phyloP scores from a whole-genome alignment of 148 eudicot genomes.

The Spergularia marina region DNA sequence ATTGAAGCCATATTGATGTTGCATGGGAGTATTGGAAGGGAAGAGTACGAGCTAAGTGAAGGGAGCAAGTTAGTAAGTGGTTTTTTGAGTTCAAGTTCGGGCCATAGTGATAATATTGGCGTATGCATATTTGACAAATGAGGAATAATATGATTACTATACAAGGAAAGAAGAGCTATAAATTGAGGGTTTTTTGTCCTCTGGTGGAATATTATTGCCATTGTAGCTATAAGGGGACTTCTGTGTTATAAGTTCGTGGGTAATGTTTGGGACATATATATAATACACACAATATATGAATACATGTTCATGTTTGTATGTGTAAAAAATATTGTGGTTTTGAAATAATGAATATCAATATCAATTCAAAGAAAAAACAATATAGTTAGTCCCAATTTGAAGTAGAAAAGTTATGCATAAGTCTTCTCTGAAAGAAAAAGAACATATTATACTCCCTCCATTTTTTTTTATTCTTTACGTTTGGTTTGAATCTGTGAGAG shows the following conservation, averaged over 20 bases:
- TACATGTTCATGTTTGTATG: neutral
- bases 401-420: too few relatives aligned
- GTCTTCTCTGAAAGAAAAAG: too few relatives aligned
- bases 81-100: constrained; percentile 45
- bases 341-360: neutral
- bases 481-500: too few relatives aligned
- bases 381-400: too few relatives aligned
- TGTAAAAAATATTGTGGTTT: constrained; percentile 3
- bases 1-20: constrained; percentile 49
- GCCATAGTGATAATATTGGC: constrained; percentile 54
- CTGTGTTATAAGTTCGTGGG: constrained; percentile 3
- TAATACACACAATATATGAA: neutral
- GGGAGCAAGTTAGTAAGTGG: constrained; percentile 36
- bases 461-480: too few relatives aligned
- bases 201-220: neutral
- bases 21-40: constrained; percentile 37
- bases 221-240: neutral
- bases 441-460: too few relatives aligned
- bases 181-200: constrained; percentile 5
- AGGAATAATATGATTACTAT: too few relatives aligned
- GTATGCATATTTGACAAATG: constrained; percentile 63
- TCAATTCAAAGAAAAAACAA: too few relatives aligned
- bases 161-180: neutral
- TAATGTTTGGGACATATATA: constrained; percentile 10
- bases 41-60: constrained; percentile 33